Conservation (phyloP, 176 grass and related monocot species). For the Zizania latifolia region DNA sequence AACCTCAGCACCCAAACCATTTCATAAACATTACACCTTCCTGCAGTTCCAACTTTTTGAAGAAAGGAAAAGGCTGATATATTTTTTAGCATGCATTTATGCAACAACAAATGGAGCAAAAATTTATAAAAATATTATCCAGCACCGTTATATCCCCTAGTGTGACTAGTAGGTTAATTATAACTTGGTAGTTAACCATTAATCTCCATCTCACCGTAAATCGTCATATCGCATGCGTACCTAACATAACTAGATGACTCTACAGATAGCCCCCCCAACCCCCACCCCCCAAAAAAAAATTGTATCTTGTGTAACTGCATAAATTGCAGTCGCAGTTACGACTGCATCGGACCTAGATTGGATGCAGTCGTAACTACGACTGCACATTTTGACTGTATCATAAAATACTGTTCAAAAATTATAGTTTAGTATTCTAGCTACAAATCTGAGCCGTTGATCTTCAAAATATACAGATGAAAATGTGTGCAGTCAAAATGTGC, state of each 20-base stretch:
- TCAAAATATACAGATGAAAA: no score
- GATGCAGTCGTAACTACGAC: no score
- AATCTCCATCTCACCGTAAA: not conserved
- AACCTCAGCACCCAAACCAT: constrained; percentile 21
- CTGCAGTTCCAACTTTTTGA: constrained; percentile 31
- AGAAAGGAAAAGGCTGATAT: constrained; percentile 11
- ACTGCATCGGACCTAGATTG: no score
- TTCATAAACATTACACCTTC: constrained; percentile 49
- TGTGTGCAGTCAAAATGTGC: no score
- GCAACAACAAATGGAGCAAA: not conserved
- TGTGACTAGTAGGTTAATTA: not conserved
- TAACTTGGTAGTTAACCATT: not conserved
- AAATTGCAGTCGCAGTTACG: no score
- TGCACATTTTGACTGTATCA: no score
- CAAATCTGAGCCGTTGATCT: no score
- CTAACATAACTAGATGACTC: not conserved
- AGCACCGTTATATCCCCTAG: not conserved
- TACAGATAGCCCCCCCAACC: not conserved
- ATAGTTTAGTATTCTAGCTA: no score
- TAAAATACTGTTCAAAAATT: no score
- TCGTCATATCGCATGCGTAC: not conserved
- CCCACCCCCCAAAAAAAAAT: no score
- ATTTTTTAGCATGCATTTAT: constrained; percentile 11
- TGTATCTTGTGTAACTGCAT: no score
- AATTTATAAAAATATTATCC: not conserved